phyloP scores from a whole-genome alignment of 306 rosid genomes.

The Pyrus pyrifolia region DNA sequence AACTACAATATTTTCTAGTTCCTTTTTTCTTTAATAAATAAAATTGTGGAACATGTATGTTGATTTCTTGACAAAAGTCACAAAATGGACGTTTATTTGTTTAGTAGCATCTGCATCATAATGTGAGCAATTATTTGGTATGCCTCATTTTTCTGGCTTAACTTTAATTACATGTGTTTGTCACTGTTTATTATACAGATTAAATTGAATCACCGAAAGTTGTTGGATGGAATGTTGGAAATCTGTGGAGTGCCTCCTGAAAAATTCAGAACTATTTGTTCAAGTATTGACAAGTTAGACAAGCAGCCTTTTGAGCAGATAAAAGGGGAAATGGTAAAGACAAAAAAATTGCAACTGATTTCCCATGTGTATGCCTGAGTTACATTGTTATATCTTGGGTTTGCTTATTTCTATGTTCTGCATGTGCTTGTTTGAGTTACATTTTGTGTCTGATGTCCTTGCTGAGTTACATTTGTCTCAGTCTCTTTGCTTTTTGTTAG shows the following conservation, averaged over 20 bases:
- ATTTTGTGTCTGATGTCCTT: neutral
- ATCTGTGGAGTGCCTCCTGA: conserved; percentile 88
- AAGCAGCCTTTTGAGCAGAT: conserved; percentile 83
- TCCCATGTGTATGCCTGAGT: neutral
- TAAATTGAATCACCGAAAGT: conserved; percentile 78
- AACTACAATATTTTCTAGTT: no score
- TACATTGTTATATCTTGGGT: conserved; percentile 5
- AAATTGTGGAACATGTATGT: no score
- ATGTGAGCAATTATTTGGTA: neutral
- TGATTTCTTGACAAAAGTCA: neutral
- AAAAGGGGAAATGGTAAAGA: conserved; percentile 77
- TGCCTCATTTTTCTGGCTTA: neutral
- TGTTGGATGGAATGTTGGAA: conserved; percentile 91
- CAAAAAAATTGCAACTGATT: neutral
- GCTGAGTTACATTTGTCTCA: neutral
- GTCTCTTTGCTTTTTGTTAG: neutral
- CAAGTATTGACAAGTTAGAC: conserved; percentile 91
- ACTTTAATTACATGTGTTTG: neutral
- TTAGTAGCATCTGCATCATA: neutral
- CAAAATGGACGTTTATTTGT: neutral
- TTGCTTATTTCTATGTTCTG: neutral
- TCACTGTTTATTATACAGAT: conserved; percentile 43
- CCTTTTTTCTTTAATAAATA: no score
- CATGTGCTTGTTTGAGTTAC: neutral
- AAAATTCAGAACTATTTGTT: conserved; percentile 93